Evolutionary conservation across 73 alveolate species (phyloP).

Genomic region (Diophrys sp.): DNA sequence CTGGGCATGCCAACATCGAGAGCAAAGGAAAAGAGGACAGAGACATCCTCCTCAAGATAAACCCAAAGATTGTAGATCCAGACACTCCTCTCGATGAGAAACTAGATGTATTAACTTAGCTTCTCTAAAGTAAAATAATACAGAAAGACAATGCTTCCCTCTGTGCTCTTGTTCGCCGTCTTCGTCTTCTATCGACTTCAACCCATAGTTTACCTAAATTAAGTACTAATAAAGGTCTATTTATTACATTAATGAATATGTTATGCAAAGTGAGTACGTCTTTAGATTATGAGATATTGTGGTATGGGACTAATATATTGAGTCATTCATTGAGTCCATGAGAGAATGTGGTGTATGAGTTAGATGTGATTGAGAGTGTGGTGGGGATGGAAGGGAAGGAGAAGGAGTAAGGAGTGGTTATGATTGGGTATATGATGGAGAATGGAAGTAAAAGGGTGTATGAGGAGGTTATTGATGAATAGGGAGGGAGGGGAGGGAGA

Average conservation of each 20-base stretch:
- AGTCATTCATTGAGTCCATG: background rate
- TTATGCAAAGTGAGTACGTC: background rate
- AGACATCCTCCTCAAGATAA: background rate
- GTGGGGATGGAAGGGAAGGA: background rate
- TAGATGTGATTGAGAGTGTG: background rate
- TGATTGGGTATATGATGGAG: too few species aligned
- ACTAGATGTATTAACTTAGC: background rate
- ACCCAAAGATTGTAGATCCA: background rate
- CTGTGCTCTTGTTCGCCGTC: background rate
- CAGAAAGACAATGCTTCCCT: background rate
- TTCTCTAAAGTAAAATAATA: background rate
- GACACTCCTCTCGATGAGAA: background rate
- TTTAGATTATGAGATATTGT: background rate
- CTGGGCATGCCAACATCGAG: too few species aligned
- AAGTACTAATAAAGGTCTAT: background rate
- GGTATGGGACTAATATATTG: background rate
- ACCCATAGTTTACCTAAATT: background rate
- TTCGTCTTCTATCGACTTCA: background rate
- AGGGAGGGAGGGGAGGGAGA: too few species aligned
- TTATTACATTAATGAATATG: too few species aligned
- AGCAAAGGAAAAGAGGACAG: background rate
- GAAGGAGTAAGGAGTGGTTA: too few species aligned
- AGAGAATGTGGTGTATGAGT: background rate
- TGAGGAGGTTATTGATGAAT: too few species aligned
- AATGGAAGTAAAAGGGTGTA: too few species aligned